Evolutionary conservation across 192 early-diverging fungal genomes (phyloP).

Genomic region (Phycomyces blakesleeanus): DNA sequence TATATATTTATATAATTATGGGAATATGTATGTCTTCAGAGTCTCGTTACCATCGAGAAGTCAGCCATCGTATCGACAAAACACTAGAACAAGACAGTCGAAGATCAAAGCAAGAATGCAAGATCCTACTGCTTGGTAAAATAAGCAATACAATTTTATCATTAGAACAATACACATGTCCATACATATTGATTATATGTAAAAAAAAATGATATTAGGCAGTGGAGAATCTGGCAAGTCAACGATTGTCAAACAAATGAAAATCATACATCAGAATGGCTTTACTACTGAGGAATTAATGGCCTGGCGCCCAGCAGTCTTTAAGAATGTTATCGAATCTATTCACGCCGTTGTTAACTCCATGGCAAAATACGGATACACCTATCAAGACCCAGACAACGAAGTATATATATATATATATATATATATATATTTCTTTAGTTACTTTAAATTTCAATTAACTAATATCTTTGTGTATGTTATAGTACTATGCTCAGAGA

Average conservation of each 20-base stretch:
- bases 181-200: not conserved
- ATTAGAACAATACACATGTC: not conserved
- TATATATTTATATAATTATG: not conserved
- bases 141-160: not conserved
- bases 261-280: constrained; percentile 23
- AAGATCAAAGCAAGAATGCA: constrained; percentile 57
- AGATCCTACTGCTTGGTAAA: constrained; percentile 64
- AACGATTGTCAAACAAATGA: constrained; percentile 52
- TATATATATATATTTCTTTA: too few species aligned
- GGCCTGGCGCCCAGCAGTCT: constrained; percentile 69
- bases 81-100: constrained; percentile 58
- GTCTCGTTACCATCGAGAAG: constrained; percentile 1
- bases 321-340: constrained; percentile 80
- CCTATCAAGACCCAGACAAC: constrained; percentile 71
- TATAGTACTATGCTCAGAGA: constrained; percentile 28
- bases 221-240: constrained; percentile 55
- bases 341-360: constrained; percentile 71
- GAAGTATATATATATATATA: constrained; percentile 77
- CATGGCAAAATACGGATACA: not conserved
- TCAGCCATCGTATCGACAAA: constrained; percentile 44
- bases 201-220: constrained; percentile 32
- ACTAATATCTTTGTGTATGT: not conserved
- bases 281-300: constrained; percentile 37
- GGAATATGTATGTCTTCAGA: constrained; percentile 16
- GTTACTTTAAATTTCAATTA: too few species aligned